Evolutionary conservation across 1,284 basidiomycete genomes (phyloP), one percentile per base, ranked within the genome.

Genomic region (Trichosporon faecale): DNA sequence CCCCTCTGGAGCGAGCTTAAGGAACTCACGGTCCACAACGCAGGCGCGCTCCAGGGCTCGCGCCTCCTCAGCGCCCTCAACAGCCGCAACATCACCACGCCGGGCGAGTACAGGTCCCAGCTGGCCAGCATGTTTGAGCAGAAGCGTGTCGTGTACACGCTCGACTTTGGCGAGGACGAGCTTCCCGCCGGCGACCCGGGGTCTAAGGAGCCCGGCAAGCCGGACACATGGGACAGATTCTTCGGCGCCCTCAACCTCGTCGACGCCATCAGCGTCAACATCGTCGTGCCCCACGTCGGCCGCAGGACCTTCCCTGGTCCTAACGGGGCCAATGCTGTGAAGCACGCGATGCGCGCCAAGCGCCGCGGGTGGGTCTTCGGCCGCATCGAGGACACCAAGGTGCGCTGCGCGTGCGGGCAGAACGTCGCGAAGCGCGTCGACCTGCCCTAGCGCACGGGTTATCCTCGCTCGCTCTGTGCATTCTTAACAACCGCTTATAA

Each of bases 101-200:
- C 57, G 14, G 57, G 57, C 57, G 57, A 61, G 57, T 61, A 61
- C 57, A 61, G 57, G 29, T 61, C 57, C 29, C 57, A 61, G 16
- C 57, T 61, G 7, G 23, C 57, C 5, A 61, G 18, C 57, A 61
- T 61, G 57, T 61, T 61, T 16, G 57, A 61, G 57, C 57, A 31
- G 27, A 61, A 33, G 29, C 16, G 16, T 2, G 57, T 61, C 16
- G 29, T 61, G 29, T 61, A 61, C 57, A 61, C 57, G 57, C 57
- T 61, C 16, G 57, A 61, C 57, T 61, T 61, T 61, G 57, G 57
- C 6, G 57, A 61, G 29, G 29, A 61, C 29, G 57, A 14, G 21
- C 4, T 18, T 6, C n/a, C 21, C 21, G 49, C 6, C 52, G 25
- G n/a, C 21, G 49, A n/a, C n/a, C 49, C 14, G 33, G 33, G n/a